A percentile compares a stretch with the other conserved stretches of the same genome.
Evolutionary conservation across 2,329 filamentous ascomycete species (phyloP).

Genomic region (Didymella arachidicola): DNA sequence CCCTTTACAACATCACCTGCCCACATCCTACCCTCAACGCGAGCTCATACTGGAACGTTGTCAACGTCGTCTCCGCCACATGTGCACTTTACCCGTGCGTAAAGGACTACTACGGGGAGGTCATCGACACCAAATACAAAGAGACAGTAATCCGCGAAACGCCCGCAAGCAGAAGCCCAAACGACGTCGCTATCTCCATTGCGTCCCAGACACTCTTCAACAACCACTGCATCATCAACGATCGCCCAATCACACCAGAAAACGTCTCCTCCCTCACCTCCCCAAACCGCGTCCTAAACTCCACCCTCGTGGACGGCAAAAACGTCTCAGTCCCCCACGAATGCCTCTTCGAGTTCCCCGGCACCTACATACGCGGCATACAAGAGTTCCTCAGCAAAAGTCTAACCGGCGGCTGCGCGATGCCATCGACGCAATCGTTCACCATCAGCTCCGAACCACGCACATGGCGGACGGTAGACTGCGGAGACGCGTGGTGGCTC

Average conservation of each 20-base stretch:
- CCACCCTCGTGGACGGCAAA: neutral
- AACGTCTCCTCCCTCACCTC: neutral
- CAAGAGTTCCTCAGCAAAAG: neutral
- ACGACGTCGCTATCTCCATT: neutral
- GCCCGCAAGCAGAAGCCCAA: neutral
- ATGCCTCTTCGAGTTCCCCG: neutral
- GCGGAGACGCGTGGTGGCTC: neutral
- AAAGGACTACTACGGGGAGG: neutral
- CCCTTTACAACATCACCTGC: neutral
- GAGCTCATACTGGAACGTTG: neutral
- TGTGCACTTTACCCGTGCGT: slow-evolving; percentile 1
- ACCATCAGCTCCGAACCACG: neutral
- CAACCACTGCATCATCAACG: neutral
- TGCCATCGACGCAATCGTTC: neutral
- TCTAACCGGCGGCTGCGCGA: neutral
- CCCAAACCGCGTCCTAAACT: neutral
- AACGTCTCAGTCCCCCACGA: neutral
- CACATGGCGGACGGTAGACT: neutral
- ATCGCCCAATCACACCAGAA: neutral
- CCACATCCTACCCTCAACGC: neutral
- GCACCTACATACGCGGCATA: neutral
- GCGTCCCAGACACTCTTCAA: neutral
- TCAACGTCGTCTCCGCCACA: neutral
- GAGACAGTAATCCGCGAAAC: neutral
- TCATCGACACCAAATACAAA: neutral